These are phyloP conservation scores for Leccinellum rugosiceps DNA, from an alignment of 768 basidiomycete species.

Conservation along the genomic window DNA sequence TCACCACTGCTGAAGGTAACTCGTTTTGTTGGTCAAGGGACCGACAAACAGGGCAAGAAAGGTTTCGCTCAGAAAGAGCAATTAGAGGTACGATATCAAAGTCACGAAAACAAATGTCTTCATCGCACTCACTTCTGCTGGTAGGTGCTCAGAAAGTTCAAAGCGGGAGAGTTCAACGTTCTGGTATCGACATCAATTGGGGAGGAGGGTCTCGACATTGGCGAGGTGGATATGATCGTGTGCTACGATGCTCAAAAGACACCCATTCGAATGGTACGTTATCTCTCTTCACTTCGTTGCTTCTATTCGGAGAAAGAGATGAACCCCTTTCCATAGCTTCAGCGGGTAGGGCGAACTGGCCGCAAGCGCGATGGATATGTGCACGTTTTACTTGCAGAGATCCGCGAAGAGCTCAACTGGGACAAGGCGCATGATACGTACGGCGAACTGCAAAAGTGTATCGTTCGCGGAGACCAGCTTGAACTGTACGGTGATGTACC, in stretches of 20 bases:
- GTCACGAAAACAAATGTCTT: not conserved
- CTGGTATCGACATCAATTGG: constrained; percentile 96
- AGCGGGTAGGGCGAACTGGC: constrained; percentile 93
- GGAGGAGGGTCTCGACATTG: constrained; percentile 98
- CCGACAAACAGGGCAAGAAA: constrained; percentile 79
- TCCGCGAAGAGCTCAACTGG: constrained; percentile 88
- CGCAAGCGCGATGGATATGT: constrained; percentile 87
- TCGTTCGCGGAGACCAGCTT: constrained; percentile 79
- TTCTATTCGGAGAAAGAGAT: not conserved
- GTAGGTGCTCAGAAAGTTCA: constrained; percentile 86
- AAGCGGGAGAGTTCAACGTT: constrained; percentile 82
- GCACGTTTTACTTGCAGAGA: constrained; percentile 88
- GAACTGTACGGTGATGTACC: constrained; percentile 93
- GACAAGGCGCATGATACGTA: constrained; percentile 84
- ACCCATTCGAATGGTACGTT: constrained; percentile 87
- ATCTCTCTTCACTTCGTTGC: not conserved
- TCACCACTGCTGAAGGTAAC: constrained; percentile 76
- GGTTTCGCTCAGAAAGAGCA: constrained; percentile 92
- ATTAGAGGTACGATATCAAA: constrained; percentile 58
- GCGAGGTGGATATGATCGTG: constrained; percentile 92
- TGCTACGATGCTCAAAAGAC: constrained; percentile 98
- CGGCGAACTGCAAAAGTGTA: constrained; percentile 83
- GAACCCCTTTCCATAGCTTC: constrained; percentile 55
- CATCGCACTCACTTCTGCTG: constrained; percentile 6
- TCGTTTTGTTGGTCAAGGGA: constrained; percentile 88